Base-by-base conservation (phyloP, 352 stramenopile genomes). In the Phytophthora sojae region DNA sequence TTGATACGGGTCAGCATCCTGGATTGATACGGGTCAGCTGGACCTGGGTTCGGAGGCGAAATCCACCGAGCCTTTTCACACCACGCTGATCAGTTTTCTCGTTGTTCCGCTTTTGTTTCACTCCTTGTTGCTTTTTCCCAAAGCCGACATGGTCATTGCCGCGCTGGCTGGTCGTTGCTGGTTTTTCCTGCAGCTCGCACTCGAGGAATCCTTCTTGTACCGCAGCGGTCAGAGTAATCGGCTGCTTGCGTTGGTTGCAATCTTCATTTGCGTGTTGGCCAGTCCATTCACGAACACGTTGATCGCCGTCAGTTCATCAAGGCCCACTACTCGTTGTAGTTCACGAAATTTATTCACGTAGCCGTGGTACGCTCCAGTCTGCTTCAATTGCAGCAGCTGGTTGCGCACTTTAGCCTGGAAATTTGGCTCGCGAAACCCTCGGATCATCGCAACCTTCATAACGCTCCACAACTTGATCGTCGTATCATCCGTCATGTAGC, bases 181-280 rank as follows among this genome's bases (percentile, higher is more conserved):
- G 14, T 30, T 61, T 72, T 37, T 44, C 57, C 21, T 61, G 37
- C 21, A 62, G 11, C 23, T 61, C 56, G 8, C 37, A 60, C 35
- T 64, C 55, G 2, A 64, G 21, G 23, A 70, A 58, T 19, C 63
- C 55, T 49, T 64, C 54, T 30, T 70, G 30, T 2, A 64, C 54
- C 11, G 63, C 63, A 8, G 26, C 30, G 4, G 30, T 57, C 1
- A 70, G 35, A 3, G 45, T 70, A 5, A 23, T 47, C 23, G 55
- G 63, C 17, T 60, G 30, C 35, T 66, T n/a, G 26, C 26, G 26
- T 4, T 30, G 26, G 26, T 30, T 12, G 32, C 32, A 14, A 37
- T 26, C n/a, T 52, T n/a, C 19, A 57, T 57, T 12, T 57, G 1
- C 7, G 3, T 12, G 11, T 56, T 53, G 2, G n/a, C 21, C 12